A percentile compares a stretch with the other conserved stretches of the same genome.
Conservation (phyloP, 1,284 basidiomycete species). For the Apiotrichum veenhuisii region DNA sequence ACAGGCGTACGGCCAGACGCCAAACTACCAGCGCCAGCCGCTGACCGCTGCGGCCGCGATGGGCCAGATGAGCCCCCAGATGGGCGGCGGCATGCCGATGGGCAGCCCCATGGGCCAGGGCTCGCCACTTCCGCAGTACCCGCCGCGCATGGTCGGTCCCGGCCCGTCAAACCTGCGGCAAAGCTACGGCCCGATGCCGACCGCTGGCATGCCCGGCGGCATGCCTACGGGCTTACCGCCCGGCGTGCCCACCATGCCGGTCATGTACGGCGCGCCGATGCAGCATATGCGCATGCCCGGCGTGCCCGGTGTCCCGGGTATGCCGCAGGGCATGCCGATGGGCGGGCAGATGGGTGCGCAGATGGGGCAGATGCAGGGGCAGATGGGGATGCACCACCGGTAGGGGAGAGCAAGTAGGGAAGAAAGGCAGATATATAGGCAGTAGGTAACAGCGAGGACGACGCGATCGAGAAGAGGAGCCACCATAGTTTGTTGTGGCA, state of each 20-base stretch:
- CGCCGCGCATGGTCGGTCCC: constrained; percentile 4
- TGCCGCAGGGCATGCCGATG: constrained; percentile 3
- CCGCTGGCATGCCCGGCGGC: neutral
- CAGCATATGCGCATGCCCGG: neutral
- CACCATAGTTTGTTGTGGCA: too few relatives aligned
- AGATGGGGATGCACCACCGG: constrained; percentile 6
- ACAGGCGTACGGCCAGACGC: neutral
- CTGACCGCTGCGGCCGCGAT: neutral
- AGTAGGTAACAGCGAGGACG: neutral
- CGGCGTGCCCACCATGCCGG: constrained; percentile 4
- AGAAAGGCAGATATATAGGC: neutral
- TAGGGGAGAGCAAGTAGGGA: neutral
- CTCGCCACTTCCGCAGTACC: neutral
- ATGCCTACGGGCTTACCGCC: neutral
- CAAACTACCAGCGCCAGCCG: neutral
- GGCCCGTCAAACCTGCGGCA: constrained; percentile 17
- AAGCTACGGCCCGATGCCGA: constrained; percentile 3
- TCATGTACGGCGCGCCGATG: constrained; percentile 4
- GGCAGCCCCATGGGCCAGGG: neutral
- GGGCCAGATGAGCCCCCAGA: neutral
- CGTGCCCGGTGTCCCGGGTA: neutral
- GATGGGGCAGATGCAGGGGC: neutral
- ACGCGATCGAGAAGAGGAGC: neutral
- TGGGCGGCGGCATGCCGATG: neutral
- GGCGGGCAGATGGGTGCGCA: neutral